Conservation (phyloP, 192 early-diverging fungal species). For the Umbelopsis sp. region DNA sequence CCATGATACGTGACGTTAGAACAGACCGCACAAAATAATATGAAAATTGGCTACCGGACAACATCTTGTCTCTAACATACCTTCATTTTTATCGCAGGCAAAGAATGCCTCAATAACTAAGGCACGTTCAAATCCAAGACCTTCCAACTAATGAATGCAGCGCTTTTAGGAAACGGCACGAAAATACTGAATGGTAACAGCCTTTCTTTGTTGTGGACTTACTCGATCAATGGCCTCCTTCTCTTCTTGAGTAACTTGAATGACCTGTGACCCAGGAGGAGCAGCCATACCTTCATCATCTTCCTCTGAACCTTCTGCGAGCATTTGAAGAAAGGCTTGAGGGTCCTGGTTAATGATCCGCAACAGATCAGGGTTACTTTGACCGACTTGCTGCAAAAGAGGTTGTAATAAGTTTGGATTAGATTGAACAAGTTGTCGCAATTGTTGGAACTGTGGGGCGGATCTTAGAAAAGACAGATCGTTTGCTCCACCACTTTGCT, state of each 20-base stretch:
- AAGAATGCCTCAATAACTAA: conserved; percentile 91
- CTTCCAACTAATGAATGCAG: conserved; percentile 60
- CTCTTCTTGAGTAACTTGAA: conserved; percentile 87
- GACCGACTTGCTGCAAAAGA: conserved; percentile 81
- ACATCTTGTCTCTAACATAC: conserved; percentile 21
- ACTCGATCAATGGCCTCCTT: conserved; percentile 87
- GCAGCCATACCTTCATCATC: conserved; percentile 53
- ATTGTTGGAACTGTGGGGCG: conserved; percentile 89
- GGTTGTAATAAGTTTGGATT: conserved; percentile 89
- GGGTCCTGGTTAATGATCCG: conserved; percentile 78
- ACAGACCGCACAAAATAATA: neutral
- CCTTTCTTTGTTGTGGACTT: conserved; percentile 22
- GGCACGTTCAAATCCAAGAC: conserved; percentile 83
- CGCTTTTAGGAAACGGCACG: neutral
- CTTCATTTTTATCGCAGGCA: conserved; percentile 97
- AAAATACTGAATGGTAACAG: neutral
- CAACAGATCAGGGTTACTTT: conserved; percentile 83
- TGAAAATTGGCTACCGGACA: neutral
- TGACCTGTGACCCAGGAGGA: conserved; percentile 58
- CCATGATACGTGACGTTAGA: neutral
- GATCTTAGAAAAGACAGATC: conserved; percentile 65
- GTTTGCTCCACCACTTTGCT: conserved; percentile 40
- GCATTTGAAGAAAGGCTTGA: conserved; percentile 77
- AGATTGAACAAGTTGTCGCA: conserved; percentile 82
- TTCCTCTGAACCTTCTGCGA: conserved; percentile 66